phyloP scores from a whole-genome alignment of 2,329 filamentous ascomycete genomes.

The Balansia obtecta region DNA sequence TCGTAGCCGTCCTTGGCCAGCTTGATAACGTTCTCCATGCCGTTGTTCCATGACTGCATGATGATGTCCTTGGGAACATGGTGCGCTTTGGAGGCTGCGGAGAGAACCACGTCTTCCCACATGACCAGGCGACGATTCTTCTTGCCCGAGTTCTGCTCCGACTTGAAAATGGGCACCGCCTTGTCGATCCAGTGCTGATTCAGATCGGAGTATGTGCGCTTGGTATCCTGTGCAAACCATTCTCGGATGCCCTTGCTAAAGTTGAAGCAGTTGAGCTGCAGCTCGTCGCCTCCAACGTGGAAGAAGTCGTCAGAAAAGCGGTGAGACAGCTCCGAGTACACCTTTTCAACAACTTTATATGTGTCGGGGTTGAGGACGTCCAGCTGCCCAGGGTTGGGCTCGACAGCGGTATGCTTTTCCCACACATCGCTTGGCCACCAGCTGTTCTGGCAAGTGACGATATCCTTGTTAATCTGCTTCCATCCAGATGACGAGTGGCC shows the following conservation, averaged over 20 bases:
- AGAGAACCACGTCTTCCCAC: slow-evolving; percentile 42
- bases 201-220: slow-evolving; percentile 32
- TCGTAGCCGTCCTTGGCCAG: slow-evolving; percentile 37
- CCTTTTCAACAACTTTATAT: slow-evolving; percentile 38
- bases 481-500: slow-evolving; percentile 42
- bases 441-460: slow-evolving; percentile 40
- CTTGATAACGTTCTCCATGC: slow-evolving; percentile 36
- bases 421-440: slow-evolving; percentile 51
- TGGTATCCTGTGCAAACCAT: slow-evolving; percentile 36
- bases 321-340: slow-evolving; percentile 38
- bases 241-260: slow-evolving; percentile 35
- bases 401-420: slow-evolving; percentile 36
- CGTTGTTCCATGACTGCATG: slow-evolving; percentile 43
- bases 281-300: slow-evolving; percentile 43
- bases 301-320: slow-evolving; percentile 41
- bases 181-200: slow-evolving; percentile 42
- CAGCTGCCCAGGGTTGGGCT: slow-evolving; percentile 44
- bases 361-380: slow-evolving; percentile 43
- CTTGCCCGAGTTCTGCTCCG: slow-evolving; percentile 10
- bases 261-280: slow-evolving; percentile 43
- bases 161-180: slow-evolving; percentile 34
- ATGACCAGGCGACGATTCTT: slow-evolving; percentile 39
- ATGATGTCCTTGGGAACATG: slow-evolving; percentile 37
- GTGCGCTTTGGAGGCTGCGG: slow-evolving; percentile 28
- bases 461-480: slow-evolving; percentile 37